A percentile compares a stretch with the other conserved stretches of the same genome.
These are phyloP conservation scores for Nephelium lappaceum DNA, from an alignment of 345 rosid species.

Conservation along the genomic window DNA sequence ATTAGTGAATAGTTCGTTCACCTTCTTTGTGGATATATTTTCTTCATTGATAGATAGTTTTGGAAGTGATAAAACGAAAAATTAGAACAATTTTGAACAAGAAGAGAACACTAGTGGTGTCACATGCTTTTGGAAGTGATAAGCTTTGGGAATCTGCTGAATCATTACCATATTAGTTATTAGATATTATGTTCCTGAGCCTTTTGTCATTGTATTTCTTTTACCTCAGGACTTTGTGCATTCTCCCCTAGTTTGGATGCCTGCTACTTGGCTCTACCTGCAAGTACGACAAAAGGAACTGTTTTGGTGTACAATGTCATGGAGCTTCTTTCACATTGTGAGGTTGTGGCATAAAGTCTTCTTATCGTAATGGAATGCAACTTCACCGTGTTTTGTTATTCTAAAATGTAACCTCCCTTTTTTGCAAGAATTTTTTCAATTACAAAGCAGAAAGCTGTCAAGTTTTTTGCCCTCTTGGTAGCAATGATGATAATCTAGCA, in stretches of 20 bases:
- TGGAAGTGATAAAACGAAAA: neutral
- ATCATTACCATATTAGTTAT: too few species aligned
- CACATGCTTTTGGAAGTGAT: neutral
- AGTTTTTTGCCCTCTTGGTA: neutral
- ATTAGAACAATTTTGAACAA: neutral
- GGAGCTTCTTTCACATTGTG: slow-evolving; percentile 80
- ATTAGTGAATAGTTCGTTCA: neutral
- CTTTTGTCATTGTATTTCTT: slow-evolving; percentile 9
- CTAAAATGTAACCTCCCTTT: neutral
- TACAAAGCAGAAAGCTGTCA: neutral
- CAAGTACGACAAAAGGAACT: slow-evolving; percentile 76
- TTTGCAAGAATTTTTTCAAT: neutral
- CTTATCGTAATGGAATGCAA: slow-evolving; percentile 14
- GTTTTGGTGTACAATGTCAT: slow-evolving; percentile 84
- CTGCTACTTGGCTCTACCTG: slow-evolving; percentile 95
- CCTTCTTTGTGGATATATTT: neutral
- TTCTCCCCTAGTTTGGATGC: slow-evolving; percentile 81
- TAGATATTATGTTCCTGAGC: neutral
- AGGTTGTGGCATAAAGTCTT: slow-evolving; percentile 49
- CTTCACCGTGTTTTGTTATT: neutral
- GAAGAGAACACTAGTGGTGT: neutral
- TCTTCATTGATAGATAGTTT: neutral
- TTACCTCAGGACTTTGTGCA: slow-evolving; percentile 71
- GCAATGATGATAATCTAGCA: neutral
- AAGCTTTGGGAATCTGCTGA: neutral